phyloP scores from a whole-genome alignment of 176 grass and related monocot genomes.

The Tillandsia leiboldiana region DNA sequence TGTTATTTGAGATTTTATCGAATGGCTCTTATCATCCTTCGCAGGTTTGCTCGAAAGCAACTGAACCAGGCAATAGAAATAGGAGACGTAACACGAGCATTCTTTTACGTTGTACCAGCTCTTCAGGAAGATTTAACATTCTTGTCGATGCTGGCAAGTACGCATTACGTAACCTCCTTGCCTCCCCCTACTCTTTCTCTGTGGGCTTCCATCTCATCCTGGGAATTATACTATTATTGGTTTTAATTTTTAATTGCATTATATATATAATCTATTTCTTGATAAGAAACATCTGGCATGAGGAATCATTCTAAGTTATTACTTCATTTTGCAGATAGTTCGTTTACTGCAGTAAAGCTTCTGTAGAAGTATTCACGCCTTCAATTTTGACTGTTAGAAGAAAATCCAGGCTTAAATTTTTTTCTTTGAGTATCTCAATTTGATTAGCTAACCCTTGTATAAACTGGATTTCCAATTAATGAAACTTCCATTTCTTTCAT shows the following conservation, averaged over 20 bases:
- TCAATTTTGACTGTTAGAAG: too few species aligned
- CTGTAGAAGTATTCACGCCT: too few species aligned
- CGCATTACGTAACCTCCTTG: constrained; percentile 18
- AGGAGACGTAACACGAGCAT: constrained; percentile 82
- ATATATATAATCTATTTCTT: background rate
- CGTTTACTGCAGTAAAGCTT: too few species aligned
- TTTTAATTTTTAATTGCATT: background rate
- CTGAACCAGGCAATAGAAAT: constrained; percentile 50
- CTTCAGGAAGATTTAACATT: constrained; percentile 52
- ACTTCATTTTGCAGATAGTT: too few species aligned
- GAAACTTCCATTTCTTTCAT: too few species aligned
- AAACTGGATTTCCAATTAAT: too few species aligned
- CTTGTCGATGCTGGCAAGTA: constrained; percentile 89
- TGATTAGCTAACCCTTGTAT: too few species aligned
- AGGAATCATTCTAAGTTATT: too few species aligned
- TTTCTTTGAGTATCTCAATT: too few species aligned
- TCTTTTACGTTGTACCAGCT: constrained; percentile 46
- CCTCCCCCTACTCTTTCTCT: background rate
- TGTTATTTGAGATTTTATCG: background rate
- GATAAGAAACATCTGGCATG: background rate
- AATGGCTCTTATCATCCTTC: background rate
- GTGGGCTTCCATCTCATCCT: too few species aligned
- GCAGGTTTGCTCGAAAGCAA: constrained; percentile 73
- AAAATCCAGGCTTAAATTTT: too few species aligned
- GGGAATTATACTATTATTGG: too few species aligned